Base-by-base conservation (phyloP, 192 early-diverging fungal genomes). In the Umbelopsis vinacea region DNA sequence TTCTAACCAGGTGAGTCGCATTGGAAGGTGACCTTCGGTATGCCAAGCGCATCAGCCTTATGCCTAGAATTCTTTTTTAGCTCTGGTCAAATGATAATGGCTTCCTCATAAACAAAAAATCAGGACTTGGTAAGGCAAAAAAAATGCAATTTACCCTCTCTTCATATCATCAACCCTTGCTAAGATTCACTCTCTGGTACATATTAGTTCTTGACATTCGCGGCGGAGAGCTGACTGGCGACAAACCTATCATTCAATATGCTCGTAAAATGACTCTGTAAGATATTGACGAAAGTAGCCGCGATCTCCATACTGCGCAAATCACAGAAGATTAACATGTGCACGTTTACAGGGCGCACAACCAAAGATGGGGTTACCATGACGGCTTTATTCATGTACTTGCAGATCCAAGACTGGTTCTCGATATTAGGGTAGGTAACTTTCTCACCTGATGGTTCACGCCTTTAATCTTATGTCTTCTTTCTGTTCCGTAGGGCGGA, bases 191-290 rank as follows among this genome's bases (percentile, higher is more conserved):
- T 26, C 33, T 29, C 50, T 29, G 14, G 40, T 22, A 15, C 11
- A 26, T 22, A 63, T 38, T 47, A 76, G 75, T 76, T 1, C 66
- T 76, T 22, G 75, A 76, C 68, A 54, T 76, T 8, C 66, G 70
- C 37, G 75, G 75, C 23, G 75, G 75, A 60, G 70, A 76, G 17
- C 52, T 76, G 19, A 15, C 45, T 26, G 26, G 46, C 2, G 70
- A 76, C 52, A 71, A 55, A n/a, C 52, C 66, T 5, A 46, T 76
- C 33, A 69, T 76, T 38, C 75, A 76, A 50, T 76, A 76, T 43
- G 53, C 66, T 46, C 75, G 75, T 47, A 76, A 76, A 67, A 71
- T 76, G 52, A 75, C 74, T 43, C 66, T 75, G 74, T 75, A 75
- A 70, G 69, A 23, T 33, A 4, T 29, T 15, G 6, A 26, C 9